Conservation (phyloP, 2,329 filamentous ascomycete species). For the Paecilomyces sp. region DNA sequence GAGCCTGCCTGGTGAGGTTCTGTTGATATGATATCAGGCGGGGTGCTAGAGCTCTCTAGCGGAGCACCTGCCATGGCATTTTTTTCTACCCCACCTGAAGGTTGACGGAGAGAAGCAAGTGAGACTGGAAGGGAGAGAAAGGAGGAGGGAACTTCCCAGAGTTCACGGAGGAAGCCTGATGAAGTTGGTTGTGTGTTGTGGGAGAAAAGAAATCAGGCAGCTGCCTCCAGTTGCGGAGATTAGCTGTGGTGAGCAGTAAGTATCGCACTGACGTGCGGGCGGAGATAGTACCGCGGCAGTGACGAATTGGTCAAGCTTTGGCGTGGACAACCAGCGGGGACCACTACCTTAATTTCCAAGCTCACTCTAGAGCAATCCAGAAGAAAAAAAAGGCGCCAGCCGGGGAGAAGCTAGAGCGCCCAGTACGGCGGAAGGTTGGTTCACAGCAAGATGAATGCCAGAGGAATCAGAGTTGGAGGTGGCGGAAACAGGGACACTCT, state of each 20-base stretch:
- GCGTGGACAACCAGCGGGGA: not conserved
- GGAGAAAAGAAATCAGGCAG: not conserved
- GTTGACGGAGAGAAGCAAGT: constrained; percentile 1
- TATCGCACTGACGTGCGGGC: not conserved
- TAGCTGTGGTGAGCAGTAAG: not conserved
- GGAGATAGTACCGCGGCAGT: not conserved
- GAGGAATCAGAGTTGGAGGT: not conserved
- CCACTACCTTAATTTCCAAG: not conserved
- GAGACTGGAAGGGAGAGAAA: constrained; percentile 1
- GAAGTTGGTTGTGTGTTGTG: not conserved
- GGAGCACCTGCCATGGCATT: constrained; percentile 41
- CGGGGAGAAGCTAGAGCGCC: not conserved
- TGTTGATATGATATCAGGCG: constrained; percentile 25
- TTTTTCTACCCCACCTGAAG: constrained; percentile 15
- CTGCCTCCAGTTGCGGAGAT: not conserved
- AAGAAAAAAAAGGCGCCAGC: not conserved
- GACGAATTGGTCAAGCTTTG: not conserved
- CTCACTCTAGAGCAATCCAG: not conserved
- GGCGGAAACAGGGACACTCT: not conserved
- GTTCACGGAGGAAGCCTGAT: not conserved
- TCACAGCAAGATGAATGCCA: not conserved
- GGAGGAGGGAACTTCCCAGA: not conserved
- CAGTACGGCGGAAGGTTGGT: not conserved
- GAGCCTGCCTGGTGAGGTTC: constrained; percentile 17
- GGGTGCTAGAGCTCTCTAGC: constrained; percentile 38